These are phyloP conservation scores for Nepenthes gracilis DNA, from an alignment of 148 eudicot species.

Conservation along the genomic window DNA sequence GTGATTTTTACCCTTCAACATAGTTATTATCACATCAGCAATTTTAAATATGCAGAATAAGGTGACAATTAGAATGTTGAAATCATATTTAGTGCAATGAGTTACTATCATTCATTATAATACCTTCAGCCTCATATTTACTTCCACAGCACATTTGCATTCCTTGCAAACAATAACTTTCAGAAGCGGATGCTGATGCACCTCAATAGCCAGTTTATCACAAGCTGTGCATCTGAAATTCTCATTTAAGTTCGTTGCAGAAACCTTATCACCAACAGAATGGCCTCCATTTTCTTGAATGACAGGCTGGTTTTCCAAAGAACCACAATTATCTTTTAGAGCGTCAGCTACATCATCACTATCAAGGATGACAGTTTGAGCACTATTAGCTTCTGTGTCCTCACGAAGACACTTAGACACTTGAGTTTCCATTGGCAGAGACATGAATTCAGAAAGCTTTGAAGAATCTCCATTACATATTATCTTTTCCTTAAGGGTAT, in stretches of 20 bases:
- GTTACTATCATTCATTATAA: neutral
- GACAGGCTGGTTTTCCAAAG: slow-evolving; percentile 9
- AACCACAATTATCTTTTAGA: slow-evolving; percentile 10
- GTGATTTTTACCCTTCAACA: too few species aligned
- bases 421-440: slow-evolving; percentile 18
- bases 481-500: slow-evolving; percentile 11
- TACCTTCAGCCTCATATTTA: slow-evolving; percentile 40
- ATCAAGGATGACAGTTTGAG: slow-evolving; percentile 3
- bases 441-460: slow-evolving; percentile 15
- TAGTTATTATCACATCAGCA: too few species aligned
- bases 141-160: slow-evolving; percentile 47
- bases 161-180: slow-evolving; percentile 55
- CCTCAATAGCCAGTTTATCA: slow-evolving; percentile 27
- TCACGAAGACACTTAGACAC: slow-evolving; percentile 39
- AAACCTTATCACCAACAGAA: slow-evolving; percentile 1
- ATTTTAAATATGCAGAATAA: too few species aligned
- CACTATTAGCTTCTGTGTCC: slow-evolving; percentile 29
- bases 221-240: slow-evolving; percentile 62
- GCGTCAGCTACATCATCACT: slow-evolving; percentile 27
- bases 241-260: slow-evolving; percentile 11
- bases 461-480: slow-evolving; percentile 15
- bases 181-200: slow-evolving; percentile 52
- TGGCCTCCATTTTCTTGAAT: slow-evolving; percentile 17
- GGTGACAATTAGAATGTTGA: too few species aligned
- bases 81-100: neutral